Percentiles rank a stretch among this genome's conserved stretches.
Evolutionary conservation across 495 filamentous ascomycete genomes (phyloP).

Genomic region (Lophium mytilinum): DNA sequence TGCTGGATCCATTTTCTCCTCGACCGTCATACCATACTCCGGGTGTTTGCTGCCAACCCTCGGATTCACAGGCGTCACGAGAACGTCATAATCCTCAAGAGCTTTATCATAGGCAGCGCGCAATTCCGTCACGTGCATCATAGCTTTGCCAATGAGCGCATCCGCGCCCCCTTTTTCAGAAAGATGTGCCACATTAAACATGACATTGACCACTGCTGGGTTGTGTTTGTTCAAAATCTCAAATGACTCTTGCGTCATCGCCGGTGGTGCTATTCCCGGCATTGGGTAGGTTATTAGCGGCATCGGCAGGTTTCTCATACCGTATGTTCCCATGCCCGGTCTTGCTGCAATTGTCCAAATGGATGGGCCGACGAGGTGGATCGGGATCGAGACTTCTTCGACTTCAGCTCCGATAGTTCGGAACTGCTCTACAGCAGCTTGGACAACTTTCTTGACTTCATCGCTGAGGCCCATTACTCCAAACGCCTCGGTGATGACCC

Average conservation of each 20-base stretch:
- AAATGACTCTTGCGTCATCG: constrained; percentile 5
- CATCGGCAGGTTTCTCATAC: constrained; percentile 2
- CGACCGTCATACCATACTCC: constrained; percentile 10
- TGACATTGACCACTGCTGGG: constrained; percentile 15
- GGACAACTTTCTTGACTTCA: constrained; percentile 8
- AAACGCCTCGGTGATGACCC: constrained; percentile 8
- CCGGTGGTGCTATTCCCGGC: constrained; percentile 4
- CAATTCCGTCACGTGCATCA: constrained; percentile 8
- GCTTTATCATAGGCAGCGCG: constrained; percentile 9
- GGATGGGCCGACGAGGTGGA: constrained; percentile 8
- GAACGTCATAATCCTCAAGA: constrained; percentile 8
- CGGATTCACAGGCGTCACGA: constrained; percentile 12
- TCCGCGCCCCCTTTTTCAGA: constrained; percentile 1
- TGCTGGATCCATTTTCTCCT: constrained; percentile 14
- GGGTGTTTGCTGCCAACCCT: constrained; percentile 13
- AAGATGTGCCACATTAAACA: constrained; percentile 11
- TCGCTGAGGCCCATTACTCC: constrained; percentile 6
- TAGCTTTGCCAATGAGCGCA: constrained; percentile 3
- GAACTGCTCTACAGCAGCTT: constrained; percentile 7
- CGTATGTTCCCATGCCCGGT: background rate
- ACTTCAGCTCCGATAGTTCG: constrained; percentile 7
- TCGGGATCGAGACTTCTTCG: constrained; percentile 12
- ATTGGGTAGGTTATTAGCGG: constrained; percentile 9
- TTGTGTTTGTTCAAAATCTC: constrained; percentile 13
- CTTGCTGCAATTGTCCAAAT: constrained; percentile 10